These are phyloP conservation scores for Psidium friedrichsthalianum DNA, from an alignment of 345 rosid species.

Conservation along the genomic window DNA sequence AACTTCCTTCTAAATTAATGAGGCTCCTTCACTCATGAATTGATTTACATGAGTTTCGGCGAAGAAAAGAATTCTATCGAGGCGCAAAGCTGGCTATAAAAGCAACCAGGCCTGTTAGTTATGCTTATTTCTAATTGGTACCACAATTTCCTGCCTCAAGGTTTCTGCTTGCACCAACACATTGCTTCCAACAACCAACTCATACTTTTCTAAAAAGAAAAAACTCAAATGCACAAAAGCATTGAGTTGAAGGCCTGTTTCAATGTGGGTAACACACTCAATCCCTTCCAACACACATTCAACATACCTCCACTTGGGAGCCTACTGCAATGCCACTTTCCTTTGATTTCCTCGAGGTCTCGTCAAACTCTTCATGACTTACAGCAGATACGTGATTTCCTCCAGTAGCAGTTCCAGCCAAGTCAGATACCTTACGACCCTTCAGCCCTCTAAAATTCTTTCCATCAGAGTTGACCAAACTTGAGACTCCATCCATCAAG, in stretches of 20 bases:
- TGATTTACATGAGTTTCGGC: not conserved
- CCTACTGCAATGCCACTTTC: constrained; percentile 53
- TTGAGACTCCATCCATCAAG: constrained; percentile 23
- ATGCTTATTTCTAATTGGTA: not conserved
- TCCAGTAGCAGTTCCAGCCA: constrained; percentile 20
- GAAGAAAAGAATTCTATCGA: not conserved
- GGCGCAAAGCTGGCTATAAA: not conserved
- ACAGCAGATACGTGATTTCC: constrained; percentile 30
- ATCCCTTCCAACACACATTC: not conserved
- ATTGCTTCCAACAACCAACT: not conserved
- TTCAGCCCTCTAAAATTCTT: constrained; percentile 34
- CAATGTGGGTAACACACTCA: not conserved
- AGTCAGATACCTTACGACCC: constrained; percentile 27
- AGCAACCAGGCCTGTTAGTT: not conserved
- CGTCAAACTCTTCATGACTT: constrained; percentile 23
- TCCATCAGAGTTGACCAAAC: constrained; percentile 23
- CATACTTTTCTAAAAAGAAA: not conserved
- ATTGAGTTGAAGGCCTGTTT: not conserved
- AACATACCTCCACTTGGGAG: constrained; percentile 75
- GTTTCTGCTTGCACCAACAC: not conserved
- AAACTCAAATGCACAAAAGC: not conserved
- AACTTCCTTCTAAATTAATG: not conserved
- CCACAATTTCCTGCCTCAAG: not conserved
- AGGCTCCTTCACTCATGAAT: not conserved
- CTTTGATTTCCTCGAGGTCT: constrained; percentile 16